phyloP scores from a whole-genome alignment of 2,329 filamentous ascomycete genomes.

The Neobulgaria alba region DNA sequence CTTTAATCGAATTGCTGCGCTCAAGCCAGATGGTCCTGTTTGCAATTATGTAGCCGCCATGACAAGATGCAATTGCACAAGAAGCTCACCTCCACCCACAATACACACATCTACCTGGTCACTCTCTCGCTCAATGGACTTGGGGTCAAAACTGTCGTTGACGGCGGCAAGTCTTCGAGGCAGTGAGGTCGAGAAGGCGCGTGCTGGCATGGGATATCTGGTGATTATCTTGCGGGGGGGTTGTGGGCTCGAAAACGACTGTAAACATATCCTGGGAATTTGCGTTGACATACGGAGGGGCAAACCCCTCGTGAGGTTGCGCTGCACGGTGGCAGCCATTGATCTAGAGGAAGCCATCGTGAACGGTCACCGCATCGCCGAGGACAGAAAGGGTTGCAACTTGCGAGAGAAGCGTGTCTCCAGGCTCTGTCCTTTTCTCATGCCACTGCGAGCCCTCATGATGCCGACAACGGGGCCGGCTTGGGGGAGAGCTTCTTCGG shows the following conservation, averaged over 20 bases:
- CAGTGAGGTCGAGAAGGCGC: conserved; percentile 37
- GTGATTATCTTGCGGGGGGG: conserved; percentile 16
- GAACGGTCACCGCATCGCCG: conserved; percentile 23
- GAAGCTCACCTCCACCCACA: conserved; percentile 65
- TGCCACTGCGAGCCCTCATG: background rate
- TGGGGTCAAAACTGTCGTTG: conserved; percentile 56
- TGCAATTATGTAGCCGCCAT: conserved; percentile 5
- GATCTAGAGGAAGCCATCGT: conserved; percentile 25
- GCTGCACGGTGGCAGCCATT: conserved; percentile 21
- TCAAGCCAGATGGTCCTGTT: conserved; percentile 76
- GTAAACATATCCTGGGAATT: conserved; percentile 12
- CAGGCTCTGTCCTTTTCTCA: conserved; percentile 7
- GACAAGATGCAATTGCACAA: background rate
- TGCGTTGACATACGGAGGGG: conserved; percentile 14
- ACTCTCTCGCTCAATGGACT: conserved; percentile 69
- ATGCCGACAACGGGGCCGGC: background rate
- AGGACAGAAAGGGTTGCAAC: conserved; percentile 2
- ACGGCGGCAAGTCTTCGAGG: conserved; percentile 34
- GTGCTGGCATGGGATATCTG: conserved; percentile 22
- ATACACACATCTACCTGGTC: conserved; percentile 97
- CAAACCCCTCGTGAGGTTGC: conserved; percentile 16
- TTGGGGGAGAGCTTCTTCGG: background rate
- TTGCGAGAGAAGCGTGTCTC: conserved; percentile 1
- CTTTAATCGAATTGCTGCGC: conserved; percentile 89
- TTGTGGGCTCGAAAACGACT: conserved; percentile 11